Conservation (phyloP, 345 rosid species). For the Eucalyptus globulus region DNA sequence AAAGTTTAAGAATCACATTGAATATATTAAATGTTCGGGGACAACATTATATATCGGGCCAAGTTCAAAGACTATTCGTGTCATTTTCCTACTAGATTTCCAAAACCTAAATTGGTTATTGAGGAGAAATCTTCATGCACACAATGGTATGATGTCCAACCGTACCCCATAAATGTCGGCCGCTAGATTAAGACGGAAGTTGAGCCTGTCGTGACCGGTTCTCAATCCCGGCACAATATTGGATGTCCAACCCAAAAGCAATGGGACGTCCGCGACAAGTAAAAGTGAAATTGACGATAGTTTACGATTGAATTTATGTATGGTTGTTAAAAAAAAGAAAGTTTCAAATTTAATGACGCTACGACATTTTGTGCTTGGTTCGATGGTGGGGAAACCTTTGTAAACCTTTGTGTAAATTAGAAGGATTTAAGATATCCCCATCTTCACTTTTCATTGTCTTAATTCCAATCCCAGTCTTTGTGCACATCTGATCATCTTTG, state of each 20-base stretch:
- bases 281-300: not conserved
- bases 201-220: not conserved
- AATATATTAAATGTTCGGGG: too few species aligned
- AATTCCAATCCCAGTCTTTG: not conserved
- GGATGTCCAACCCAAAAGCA: not conserved
- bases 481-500: not conserved
- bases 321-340: too few species aligned
- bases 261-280: not conserved
- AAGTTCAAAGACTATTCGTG: too few species aligned
- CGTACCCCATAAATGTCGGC: rapidly evolving
- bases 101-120: not conserved
- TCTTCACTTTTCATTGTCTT: not conserved
- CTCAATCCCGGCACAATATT: not conserved
- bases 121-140: not conserved
- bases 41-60: rapidly evolving
- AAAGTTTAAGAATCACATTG: too few species aligned
- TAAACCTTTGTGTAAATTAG: not conserved
- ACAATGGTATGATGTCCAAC: not conserved
- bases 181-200: not conserved
- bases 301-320: not conserved
- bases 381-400: not conserved
- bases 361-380: not conserved
- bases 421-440: not conserved
- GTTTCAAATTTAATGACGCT: not conserved
- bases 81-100: too few species aligned